phyloP scores from a whole-genome alignment of 768 basidiomycete species.

The Xerocomellus intermedius region DNA sequence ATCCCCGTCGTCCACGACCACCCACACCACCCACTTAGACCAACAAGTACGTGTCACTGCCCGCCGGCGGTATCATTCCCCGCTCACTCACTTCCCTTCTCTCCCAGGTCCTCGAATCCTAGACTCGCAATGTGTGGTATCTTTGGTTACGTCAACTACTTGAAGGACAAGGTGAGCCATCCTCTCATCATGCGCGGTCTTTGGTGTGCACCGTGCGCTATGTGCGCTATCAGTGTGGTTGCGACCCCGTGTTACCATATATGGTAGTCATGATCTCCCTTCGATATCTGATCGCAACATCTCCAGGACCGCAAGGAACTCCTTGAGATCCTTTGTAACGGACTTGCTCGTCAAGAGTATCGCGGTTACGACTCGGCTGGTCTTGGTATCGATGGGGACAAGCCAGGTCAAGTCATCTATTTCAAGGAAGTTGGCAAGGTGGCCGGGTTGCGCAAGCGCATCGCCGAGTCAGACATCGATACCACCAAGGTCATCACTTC shows the following conservation, averaged over 20 bases:
- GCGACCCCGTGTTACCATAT: conserved; percentile 14
- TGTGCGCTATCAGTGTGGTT: conserved; percentile 2
- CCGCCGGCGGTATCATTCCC: not conserved
- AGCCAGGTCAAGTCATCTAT: conserved; percentile 67
- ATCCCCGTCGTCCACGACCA: conserved; percentile 12
- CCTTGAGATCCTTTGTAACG: conserved; percentile 86
- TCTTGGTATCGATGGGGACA: conserved; percentile 89
- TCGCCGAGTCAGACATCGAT: conserved; percentile 67
- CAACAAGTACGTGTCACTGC: conserved; percentile 10
- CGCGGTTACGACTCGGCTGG: conserved; percentile 98
- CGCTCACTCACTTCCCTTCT: not conserved
- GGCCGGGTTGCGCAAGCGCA: conserved; percentile 85
- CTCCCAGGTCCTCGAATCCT: conserved; percentile 2
- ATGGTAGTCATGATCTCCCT: conserved; percentile 13
- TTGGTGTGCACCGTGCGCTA: conserved; percentile 1
- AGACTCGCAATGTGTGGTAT: conserved; percentile 79
- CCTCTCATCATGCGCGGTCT: not conserved
- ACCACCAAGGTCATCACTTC: conserved; percentile 74
- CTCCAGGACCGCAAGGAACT: conserved; percentile 82
- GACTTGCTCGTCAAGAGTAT: conserved; percentile 94
- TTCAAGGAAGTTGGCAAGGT: conserved; percentile 99
- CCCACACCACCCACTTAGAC: not conserved
- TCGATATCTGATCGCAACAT: conserved; percentile 10
- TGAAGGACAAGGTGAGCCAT: conserved; percentile 85
- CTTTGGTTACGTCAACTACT: conserved; percentile 92